Percentiles rank a stretch among this genome's conserved stretches.
Conservation (phyloP, 73 alveolate species). For the Paramecium tetraurelia region DNA sequence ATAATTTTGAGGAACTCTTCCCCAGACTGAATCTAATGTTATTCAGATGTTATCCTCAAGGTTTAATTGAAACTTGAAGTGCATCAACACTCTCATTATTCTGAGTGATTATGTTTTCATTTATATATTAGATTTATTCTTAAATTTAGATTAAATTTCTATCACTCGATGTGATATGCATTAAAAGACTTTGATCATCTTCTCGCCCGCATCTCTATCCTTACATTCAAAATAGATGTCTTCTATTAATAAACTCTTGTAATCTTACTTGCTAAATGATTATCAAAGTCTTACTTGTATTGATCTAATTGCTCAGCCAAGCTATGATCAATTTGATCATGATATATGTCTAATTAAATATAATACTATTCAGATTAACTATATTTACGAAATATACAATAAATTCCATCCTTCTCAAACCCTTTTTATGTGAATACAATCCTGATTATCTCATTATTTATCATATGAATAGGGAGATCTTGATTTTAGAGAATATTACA, state of each 20-base stretch:
- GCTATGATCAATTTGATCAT: not conserved
- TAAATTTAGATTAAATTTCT: not conserved
- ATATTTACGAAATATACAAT: conserved; percentile 1
- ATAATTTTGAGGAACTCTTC: not conserved
- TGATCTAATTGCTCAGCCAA: not conserved
- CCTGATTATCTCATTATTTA: not conserved
- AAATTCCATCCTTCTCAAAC: not conserved
- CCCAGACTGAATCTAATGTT: not conserved
- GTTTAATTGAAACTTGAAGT: not conserved
- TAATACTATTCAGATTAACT: too few species aligned
- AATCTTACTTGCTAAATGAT: not conserved
- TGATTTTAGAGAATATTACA: not conserved
- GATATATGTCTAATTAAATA: conserved; percentile 22
- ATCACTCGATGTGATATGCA: not conserved
- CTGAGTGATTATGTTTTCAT: not conserved
- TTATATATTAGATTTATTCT: not conserved
- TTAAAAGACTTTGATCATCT: not conserved
- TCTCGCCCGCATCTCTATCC: not conserved
- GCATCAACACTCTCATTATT: not conserved
- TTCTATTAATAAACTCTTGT: not conserved
- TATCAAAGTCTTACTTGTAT: not conserved
- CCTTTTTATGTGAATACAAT: conserved; percentile 22
- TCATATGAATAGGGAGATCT: not conserved
- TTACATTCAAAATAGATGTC: not conserved
- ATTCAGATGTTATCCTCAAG: conserved; percentile 4